These are phyloP conservation scores for Nidularia pulvinata DNA, from an alignment of 768 basidiomycete genomes.

Conservation along the genomic window DNA sequence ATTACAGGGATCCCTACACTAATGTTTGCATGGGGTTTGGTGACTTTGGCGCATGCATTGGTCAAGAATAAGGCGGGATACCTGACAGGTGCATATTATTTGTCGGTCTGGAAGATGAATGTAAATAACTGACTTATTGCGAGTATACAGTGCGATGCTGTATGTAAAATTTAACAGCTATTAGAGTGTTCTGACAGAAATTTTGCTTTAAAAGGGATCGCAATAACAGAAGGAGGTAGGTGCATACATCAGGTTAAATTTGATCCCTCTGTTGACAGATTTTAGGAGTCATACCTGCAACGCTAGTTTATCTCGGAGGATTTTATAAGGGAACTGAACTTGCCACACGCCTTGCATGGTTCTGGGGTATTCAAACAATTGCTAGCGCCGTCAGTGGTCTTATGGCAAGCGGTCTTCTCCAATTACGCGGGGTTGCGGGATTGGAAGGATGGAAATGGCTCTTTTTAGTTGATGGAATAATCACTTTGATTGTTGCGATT, in stretches of 20 bases:
- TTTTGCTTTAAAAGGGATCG: constrained; percentile 23
- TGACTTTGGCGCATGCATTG: constrained; percentile 31
- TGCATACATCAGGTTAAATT: neutral
- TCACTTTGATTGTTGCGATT: constrained; percentile 28
- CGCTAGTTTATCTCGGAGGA: constrained; percentile 38
- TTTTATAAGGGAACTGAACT: constrained; percentile 45
- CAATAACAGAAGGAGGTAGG: constrained; percentile 35
- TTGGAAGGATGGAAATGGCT: constrained; percentile 41
- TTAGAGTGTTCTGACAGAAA: no score
- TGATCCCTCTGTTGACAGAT: neutral
- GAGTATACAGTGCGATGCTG: constrained; percentile 24
- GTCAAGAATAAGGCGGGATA: constrained; percentile 33
- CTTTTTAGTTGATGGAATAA: constrained; percentile 35
- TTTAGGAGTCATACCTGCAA: constrained; percentile 29
- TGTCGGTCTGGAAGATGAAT: neutral
- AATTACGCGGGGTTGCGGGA: constrained; percentile 28
- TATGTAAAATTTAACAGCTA: constrained; percentile 6
- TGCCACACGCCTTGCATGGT: constrained; percentile 36
- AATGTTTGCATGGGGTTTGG: constrained; percentile 39
- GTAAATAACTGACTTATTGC: neutral
- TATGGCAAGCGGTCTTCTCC: constrained; percentile 37
- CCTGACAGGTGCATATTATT: constrained; percentile 19
- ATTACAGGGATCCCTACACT: constrained; percentile 32
- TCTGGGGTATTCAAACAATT: constrained; percentile 37
- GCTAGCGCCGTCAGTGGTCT: constrained; percentile 38